These are phyloP conservation scores for Gracilariopsis chorda DNA, from an alignment of 23 red algal species.

Conservation along the genomic window DNA sequence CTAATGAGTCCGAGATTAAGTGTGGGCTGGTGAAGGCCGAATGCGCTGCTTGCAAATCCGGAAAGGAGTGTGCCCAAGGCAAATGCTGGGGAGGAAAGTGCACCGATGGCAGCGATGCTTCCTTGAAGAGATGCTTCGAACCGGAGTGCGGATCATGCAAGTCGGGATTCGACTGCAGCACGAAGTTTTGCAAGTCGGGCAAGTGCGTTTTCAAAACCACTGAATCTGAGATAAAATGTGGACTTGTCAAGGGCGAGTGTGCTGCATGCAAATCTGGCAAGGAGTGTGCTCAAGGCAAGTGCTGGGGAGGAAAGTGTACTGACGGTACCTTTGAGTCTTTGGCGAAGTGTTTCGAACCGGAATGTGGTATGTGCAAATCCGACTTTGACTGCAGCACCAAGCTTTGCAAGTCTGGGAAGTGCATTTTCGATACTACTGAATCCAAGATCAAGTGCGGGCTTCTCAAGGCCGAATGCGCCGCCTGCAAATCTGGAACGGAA, in stretches of 20 bases:
- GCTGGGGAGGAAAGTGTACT: conserved; percentile 17
- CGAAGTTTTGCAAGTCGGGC: background rate
- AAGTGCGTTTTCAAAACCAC: background rate
- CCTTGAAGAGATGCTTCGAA: background rate
- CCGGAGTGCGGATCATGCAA: background rate
- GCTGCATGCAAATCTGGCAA: background rate
- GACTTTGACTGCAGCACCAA: background rate
- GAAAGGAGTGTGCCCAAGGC: background rate
- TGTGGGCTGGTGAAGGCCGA: background rate
- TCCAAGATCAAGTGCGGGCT: conserved; percentile 11
- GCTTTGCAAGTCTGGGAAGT: background rate
- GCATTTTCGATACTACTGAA: background rate
- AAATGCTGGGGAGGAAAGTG: background rate
- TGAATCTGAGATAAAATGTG: background rate
- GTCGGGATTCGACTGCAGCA: background rate
- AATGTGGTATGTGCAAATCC: background rate
- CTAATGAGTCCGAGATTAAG: background rate
- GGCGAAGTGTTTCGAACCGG: conserved; percentile 17
- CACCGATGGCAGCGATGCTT: background rate
- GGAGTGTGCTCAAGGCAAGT: background rate
- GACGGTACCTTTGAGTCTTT: background rate
- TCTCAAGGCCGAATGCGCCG: background rate
- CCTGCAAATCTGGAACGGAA: background rate
- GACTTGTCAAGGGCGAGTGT: background rate
- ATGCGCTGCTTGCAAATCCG: background rate